Conservation (phyloP, 2,329 filamentous ascomycete species). For the Fusarium albosuccineum region DNA sequence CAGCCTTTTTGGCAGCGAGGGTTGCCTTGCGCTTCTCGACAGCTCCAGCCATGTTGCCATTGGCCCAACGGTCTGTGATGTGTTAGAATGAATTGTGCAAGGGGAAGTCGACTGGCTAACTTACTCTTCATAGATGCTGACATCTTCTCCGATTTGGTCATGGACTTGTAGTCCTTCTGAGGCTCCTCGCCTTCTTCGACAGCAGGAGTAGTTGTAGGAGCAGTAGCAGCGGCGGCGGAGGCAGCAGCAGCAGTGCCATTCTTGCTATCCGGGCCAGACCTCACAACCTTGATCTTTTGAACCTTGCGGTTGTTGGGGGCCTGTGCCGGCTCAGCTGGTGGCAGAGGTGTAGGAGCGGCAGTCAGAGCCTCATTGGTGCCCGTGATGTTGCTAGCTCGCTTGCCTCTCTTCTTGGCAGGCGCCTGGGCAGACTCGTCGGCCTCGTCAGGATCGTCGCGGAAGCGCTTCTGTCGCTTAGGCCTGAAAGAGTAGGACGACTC, state of each 20-base stretch:
- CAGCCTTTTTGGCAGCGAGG: slow-evolving; percentile 69
- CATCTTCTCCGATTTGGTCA: slow-evolving; percentile 77
- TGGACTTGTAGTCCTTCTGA: slow-evolving; percentile 68
- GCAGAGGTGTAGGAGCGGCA: slow-evolving; percentile 33
- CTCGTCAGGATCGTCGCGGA: slow-evolving; percentile 62
- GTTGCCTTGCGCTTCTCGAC: slow-evolving; percentile 72
- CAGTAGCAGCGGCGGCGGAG: slow-evolving; percentile 4
- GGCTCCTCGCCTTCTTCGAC: slow-evolving; percentile 55
- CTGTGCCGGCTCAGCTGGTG: slow-evolving; percentile 37
- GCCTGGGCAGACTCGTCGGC: slow-evolving; percentile 53
- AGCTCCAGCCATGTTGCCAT: slow-evolving; percentile 71
- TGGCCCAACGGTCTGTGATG: slow-evolving; percentile 67
- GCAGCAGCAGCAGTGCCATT: slow-evolving; percentile 43
- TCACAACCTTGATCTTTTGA: slow-evolving; percentile 56
- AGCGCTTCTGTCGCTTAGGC: slow-evolving; percentile 67
- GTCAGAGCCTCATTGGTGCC: slow-evolving; percentile 30
- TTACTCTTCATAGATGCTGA: slow-evolving; percentile 74
- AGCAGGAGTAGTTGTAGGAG: slow-evolving; percentile 12
- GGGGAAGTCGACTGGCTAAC: slow-evolving; percentile 32
- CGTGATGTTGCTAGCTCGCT: slow-evolving; percentile 42
- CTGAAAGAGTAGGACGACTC: slow-evolving; percentile 67
- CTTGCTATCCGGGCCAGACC: slow-evolving; percentile 45
- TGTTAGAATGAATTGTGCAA: slow-evolving; percentile 43
- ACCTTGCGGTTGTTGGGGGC: slow-evolving; percentile 48
- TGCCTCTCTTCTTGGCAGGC: slow-evolving; percentile 56